phyloP scores from a whole-genome alignment of 441 rosid species.

The Jatropha podagrica region DNA sequence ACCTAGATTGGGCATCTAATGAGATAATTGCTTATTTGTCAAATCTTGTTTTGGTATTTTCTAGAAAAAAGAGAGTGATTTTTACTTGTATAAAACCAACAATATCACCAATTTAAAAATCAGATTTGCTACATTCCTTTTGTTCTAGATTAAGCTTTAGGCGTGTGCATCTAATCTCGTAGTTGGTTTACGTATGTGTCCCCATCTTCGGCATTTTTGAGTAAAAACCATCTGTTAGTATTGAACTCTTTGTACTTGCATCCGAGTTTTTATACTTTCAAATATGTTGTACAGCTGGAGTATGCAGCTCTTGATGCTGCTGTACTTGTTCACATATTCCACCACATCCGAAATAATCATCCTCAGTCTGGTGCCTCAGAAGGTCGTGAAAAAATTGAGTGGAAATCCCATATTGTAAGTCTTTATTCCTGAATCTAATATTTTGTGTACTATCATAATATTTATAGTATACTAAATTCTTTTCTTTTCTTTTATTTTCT shows the following conservation, averaged over 20 bases:
- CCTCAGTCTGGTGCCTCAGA: constrained; percentile 39
- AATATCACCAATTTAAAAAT: not conserved
- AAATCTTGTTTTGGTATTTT: not conserved
- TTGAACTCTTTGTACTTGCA: not conserved
- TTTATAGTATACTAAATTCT: no score
- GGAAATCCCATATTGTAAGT: constrained; percentile 89
- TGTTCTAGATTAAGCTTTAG: not conserved
- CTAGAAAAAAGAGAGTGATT: not conserved
- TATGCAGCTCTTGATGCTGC: constrained; percentile 95
- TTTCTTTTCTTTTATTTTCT: not conserved
- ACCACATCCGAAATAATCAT: constrained; percentile 42
- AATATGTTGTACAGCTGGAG: constrained; percentile 58
- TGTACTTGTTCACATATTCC: constrained; percentile 75
- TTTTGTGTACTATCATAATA: not conserved
- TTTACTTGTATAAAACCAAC: not conserved
- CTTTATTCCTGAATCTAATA: constrained; percentile 33
- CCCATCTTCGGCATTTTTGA: not conserved
- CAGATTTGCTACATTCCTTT: not conserved
- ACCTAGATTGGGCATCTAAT: not conserved
- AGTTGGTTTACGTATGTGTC: no score
- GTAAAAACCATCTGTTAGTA: not conserved
- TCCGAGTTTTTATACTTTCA: not conserved
- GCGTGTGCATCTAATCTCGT: not conserved
- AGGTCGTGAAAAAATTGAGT: constrained; percentile 44
- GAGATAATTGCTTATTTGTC: not conserved